phyloP scores from a whole-genome alignment of 495 filamentous ascomycete species.

The Aspergillus nidulans region DNA sequence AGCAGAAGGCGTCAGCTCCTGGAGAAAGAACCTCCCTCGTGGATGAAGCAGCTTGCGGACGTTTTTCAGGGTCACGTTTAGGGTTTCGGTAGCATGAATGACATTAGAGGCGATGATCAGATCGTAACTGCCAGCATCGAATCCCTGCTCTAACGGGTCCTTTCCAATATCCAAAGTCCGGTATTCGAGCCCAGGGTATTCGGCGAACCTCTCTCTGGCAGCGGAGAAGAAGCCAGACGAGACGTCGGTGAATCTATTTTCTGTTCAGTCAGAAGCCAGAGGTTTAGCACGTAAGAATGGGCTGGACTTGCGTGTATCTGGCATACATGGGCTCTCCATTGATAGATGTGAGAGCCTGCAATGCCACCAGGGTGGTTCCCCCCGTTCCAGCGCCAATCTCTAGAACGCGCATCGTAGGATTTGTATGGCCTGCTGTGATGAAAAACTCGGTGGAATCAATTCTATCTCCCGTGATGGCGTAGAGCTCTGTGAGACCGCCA shows the following conservation, averaged over 20 bases:
- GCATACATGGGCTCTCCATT: slow-evolving; percentile 8
- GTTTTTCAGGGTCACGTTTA: not conserved
- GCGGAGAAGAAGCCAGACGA: slow-evolving; percentile 45
- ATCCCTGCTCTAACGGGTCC: slow-evolving; percentile 45
- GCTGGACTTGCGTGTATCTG: too few species aligned
- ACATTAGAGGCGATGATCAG: slow-evolving; percentile 45
- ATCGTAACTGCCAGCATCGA: slow-evolving; percentile 43
- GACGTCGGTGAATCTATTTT: slow-evolving; percentile 31
- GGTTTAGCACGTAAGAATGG: too few species aligned
- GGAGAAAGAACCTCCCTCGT: not conserved
- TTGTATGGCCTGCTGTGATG: slow-evolving; percentile 27
- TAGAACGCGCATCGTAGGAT: slow-evolving; percentile 36
- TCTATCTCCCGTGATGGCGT: slow-evolving; percentile 13
- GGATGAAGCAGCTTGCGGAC: not conserved
- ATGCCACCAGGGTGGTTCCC: slow-evolving; percentile 20
- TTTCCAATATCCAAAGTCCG: slow-evolving; percentile 29
- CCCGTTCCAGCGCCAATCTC: slow-evolving; percentile 49
- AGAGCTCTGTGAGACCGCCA: slow-evolving; percentile 21
- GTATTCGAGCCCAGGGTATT: slow-evolving; percentile 37
- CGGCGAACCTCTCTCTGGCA: slow-evolving; percentile 38
- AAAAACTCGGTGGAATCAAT: slow-evolving; percentile 15
- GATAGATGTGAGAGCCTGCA: slow-evolving; percentile 23
- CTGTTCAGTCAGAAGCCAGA: too few species aligned
- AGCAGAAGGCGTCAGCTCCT: not conserved
- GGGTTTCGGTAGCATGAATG: not conserved